Evolutionary conservation across 345 rosid species (phyloP).

Genomic region (Hibiscus mutabilis): DNA sequence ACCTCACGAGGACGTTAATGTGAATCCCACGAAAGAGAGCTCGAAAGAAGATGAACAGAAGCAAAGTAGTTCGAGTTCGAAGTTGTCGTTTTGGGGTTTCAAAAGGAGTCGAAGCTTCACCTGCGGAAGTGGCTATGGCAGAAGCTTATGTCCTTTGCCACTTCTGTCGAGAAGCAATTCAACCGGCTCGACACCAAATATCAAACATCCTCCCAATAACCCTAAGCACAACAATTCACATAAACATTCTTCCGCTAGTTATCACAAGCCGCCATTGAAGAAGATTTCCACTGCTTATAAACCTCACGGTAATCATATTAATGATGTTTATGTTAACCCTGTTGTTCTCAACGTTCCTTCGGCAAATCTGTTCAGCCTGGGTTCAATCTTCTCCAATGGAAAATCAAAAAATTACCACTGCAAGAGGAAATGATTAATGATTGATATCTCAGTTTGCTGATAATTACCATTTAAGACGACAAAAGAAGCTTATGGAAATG

Average conservation of each 20-base stretch:
- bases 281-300: conserved; percentile 36
- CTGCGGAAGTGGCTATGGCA: conserved; percentile 63
- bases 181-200: conserved; percentile 44
- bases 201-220: conserved; percentile 27
- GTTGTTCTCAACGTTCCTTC: conserved; percentile 66
- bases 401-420: conserved; percentile 53
- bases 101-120: conserved; percentile 72
- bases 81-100: conserved; percentile 65
- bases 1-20: neutral
- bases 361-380: conserved; percentile 60
- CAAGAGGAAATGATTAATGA: conserved; percentile 24
- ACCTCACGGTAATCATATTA: conserved; percentile 25
- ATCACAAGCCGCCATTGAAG: conserved; percentile 75
- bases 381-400: conserved; percentile 55
- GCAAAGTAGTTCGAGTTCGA: conserved; percentile 27
- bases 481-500: neutral
- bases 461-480: neutral
- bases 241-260: conserved; percentile 28
- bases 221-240: conserved; percentile 35
- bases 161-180: conserved; percentile 69
- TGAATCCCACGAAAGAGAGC: conserved; percentile 12
- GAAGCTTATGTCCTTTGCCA: conserved; percentile 68
- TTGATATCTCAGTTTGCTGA: neutral
- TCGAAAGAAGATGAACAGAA: conserved; percentile 30
- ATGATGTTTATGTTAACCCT: conserved; percentile 49